phyloP scores from a whole-genome alignment of 257 asterid species.

The Solanum dulcamara region DNA sequence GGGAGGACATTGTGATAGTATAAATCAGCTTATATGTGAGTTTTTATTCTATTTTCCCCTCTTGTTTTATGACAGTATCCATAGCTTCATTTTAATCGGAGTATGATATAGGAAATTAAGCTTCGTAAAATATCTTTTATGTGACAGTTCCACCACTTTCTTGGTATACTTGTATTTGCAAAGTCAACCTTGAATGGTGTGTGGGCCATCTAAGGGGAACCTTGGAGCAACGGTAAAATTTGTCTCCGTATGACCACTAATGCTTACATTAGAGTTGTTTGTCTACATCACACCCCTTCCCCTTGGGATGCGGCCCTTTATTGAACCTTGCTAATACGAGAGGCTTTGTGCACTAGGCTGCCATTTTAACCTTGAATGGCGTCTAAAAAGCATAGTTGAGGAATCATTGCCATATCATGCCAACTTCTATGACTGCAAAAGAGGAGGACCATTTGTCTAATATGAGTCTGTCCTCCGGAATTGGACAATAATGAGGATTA shows the following conservation, averaged over 20 bases:
- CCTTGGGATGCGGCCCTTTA: not conserved
- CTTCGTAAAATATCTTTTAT: too few species aligned
- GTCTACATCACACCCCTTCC: not conserved
- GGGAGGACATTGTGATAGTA: constrained; percentile 70
- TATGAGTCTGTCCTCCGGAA: not conserved
- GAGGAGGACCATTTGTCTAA: not conserved
- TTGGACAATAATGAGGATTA: not conserved
- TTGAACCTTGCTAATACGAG: not conserved
- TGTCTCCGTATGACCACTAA: not conserved
- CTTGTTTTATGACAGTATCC: not conserved
- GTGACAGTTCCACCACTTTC: not conserved
- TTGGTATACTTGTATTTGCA: not conserved
- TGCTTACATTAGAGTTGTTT: not conserved
- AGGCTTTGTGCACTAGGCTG: not conserved
- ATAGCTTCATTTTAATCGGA: not conserved
- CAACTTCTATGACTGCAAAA: not conserved
- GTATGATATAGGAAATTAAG: not conserved
- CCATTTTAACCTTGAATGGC: not conserved
- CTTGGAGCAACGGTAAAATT: rapidly evolving
- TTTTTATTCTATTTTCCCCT: not conserved
- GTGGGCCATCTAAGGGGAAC: not conserved
- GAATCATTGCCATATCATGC: not conserved
- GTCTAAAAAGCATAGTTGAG: not conserved
- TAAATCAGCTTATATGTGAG: constrained; percentile 87
- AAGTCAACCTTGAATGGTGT: not conserved